These are phyloP conservation scores for Colletotrichum australisinense DNA, from an alignment of 2,329 filamentous ascomycete genomes.

Conservation along the genomic window DNA sequence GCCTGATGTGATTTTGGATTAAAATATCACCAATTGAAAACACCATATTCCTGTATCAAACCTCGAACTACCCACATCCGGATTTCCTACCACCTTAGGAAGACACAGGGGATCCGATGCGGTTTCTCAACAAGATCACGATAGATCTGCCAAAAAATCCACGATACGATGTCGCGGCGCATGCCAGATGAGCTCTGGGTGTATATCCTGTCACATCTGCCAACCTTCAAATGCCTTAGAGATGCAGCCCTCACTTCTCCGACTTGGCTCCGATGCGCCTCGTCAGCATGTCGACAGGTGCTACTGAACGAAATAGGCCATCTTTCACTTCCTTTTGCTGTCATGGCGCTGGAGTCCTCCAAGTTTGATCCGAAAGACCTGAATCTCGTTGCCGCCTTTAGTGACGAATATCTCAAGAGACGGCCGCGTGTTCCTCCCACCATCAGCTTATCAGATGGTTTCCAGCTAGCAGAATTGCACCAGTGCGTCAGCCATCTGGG, in stretches of 20 bases:
- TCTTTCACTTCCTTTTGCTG: constrained; percentile 6
- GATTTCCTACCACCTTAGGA: neutral
- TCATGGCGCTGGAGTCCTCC: constrained; percentile 15
- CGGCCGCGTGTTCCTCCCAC: constrained; percentile 8
- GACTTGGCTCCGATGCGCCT: constrained; percentile 21
- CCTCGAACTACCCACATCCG: neutral
- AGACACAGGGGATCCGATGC: neutral
- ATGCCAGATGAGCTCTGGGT: constrained; percentile 30
- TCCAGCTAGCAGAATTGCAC: constrained; percentile 3
- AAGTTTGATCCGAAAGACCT: constrained; percentile 4
- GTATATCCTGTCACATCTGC: constrained; percentile 16
- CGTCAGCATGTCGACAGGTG: constrained; percentile 29
- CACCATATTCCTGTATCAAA: neutral
- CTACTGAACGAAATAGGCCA: constrained; percentile 23
- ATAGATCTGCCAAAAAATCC: neutral
- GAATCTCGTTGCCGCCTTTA: constrained; percentile 6
- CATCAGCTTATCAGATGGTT: constrained; percentile 17
- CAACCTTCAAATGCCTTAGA: constrained; percentile 15
- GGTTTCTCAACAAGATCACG: neutral
- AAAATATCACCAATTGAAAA: neutral
- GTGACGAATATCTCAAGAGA: constrained; percentile 21
- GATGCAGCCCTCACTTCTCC: constrained; percentile 21
- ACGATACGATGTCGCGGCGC: neutral
- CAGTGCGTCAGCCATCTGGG: constrained; percentile 6
- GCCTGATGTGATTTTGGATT: neutral